Base-by-base conservation (phyloP, 2,329 filamentous ascomycete species). In the Dothistroma pini region DNA sequence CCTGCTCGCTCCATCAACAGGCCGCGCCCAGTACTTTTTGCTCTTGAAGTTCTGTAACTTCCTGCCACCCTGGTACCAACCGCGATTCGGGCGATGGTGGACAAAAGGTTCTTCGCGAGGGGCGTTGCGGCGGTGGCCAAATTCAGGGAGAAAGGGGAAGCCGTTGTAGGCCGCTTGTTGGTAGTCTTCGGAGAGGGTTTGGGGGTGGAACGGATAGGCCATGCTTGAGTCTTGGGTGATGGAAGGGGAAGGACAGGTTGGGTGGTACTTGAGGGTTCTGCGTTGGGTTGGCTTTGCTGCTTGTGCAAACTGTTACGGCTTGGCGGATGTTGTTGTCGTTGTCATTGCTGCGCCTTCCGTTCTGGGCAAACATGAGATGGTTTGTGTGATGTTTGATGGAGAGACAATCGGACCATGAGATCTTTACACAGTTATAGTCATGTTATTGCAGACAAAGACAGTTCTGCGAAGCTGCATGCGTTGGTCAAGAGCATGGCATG, bases 11-110 rank as follows among this genome's bases (percentile, higher is more conserved):
- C 77, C 77, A 61, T 81, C 79, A 52, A 75, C 74, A 0, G 79
- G 79, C 70, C 79, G 79, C 14, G 79, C 73, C 60, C 74, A 78
- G 68, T 76, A 76, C 53, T 78, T 75, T 22, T 72, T 70, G n/a
- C 74, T 69, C 58, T 74, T 75, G 12, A 74, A 68, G 19, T 67
- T 56, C 22, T 57, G 66, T 2, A 68, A 52, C 25, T 63, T 66
- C 25, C 55, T 56, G 11, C 58, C 61, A 22, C 69, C 67, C 63
- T 69, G 68, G 22, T 67, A 65, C 71, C 71, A 73, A 44, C 68
- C 61, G 4, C 61, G 53, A 21, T 61, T 54, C 7, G 62, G 35
- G 35, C 62, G 60, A 57, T 61, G 66, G 48, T 68, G 61, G 62
- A 70, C 62, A 63, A 66, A 73, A 9, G 71, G 71, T 21, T 64